These are phyloP conservation scores for Daldinia caldariorum DNA, from an alignment of 495 filamentous ascomycete genomes.

Conservation along the genomic window DNA sequence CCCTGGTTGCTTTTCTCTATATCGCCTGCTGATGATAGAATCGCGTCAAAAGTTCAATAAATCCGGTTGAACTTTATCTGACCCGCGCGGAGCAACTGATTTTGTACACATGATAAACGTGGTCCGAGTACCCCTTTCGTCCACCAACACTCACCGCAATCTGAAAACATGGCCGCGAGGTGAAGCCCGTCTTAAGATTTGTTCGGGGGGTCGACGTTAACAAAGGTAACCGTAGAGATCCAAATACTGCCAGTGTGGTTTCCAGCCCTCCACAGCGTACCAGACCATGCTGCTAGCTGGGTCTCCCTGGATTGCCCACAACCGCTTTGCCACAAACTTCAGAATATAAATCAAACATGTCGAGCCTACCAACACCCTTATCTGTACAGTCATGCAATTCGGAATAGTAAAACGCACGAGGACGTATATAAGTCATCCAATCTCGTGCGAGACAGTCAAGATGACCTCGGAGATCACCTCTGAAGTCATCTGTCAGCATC, in stretches of 20 bases:
- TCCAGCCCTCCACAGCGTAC: conserved; percentile 43
- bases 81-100: conserved; percentile 31
- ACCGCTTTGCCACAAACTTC: conserved; percentile 32
- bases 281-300: conserved; percentile 33
- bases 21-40: conserved; percentile 29
- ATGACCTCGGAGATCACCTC: conserved; percentile 43
- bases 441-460: conserved; percentile 33
- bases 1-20: conserved; percentile 34
- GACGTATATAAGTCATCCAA: conserved; percentile 23
- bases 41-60: conserved; percentile 28
- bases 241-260: conserved; percentile 42
- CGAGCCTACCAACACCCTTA: conserved; percentile 44
- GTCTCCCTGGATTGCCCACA: conserved; percentile 22
- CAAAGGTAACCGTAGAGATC: conserved; percentile 41
- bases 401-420: conserved; percentile 30
- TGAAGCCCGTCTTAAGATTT: conserved; percentile 44
- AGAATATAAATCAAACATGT: conserved; percentile 41
- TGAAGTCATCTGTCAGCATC: conserved; percentile 44
- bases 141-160: conserved; percentile 33
- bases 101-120: conserved; percentile 42
- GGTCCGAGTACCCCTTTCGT: conserved; percentile 22
- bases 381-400: conserved; percentile 38
- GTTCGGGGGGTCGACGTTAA: conserved; percentile 32
- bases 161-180: conserved; percentile 38
- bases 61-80: conserved; percentile 24